These are phyloP conservation scores for Scedosporium boydii DNA, from an alignment of 2,329 filamentous ascomycete species.

Conservation along the genomic window DNA sequence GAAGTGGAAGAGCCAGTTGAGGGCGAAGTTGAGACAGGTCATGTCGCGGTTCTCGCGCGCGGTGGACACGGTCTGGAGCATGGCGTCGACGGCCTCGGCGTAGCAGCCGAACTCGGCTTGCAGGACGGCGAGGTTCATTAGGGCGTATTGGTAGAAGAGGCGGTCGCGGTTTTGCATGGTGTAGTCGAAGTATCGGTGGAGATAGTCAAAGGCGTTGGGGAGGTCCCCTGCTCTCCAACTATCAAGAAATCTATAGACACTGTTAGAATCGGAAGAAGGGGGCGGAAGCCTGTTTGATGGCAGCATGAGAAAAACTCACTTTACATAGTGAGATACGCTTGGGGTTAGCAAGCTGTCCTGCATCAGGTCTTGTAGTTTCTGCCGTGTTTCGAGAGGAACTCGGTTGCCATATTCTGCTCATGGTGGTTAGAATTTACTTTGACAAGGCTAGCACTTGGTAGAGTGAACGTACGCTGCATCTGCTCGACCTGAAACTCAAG, in stretches of 20 bases:
- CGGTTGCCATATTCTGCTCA: conserved; percentile 62
- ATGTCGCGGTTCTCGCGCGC: conserved; percentile 89
- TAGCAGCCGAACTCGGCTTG: conserved; percentile 94
- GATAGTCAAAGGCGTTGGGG: conserved; percentile 76
- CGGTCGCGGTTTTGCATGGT: conserved; percentile 79
- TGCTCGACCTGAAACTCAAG: conserved; percentile 83
- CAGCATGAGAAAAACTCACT: conserved; percentile 27
- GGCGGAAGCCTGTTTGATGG: background rate
- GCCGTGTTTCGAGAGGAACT: conserved; percentile 63
- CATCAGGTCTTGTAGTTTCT: conserved; percentile 61
- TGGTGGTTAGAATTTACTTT: conserved; percentile 9
- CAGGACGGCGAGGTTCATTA: conserved; percentile 86
- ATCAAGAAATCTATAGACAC: conserved; percentile 63
- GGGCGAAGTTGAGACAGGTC: conserved; percentile 84
- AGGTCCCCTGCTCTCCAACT: conserved; percentile 89
- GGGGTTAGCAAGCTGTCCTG: conserved; percentile 59
- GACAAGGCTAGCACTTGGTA: background rate
- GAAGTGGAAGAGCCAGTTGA: conserved; percentile 95
- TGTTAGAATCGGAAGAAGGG: background rate
- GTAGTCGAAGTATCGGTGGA: conserved; percentile 96
- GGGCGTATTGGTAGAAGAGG: conserved; percentile 85
- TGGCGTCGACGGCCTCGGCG: conserved; percentile 80
- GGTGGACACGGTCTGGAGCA: conserved; percentile 92
- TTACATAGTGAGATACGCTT: conserved; percentile 67
- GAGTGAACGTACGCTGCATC: conserved; percentile 58